Conservation (phyloP, 78 protist species). For the Neovahlkampfia damariscottae region DNA sequence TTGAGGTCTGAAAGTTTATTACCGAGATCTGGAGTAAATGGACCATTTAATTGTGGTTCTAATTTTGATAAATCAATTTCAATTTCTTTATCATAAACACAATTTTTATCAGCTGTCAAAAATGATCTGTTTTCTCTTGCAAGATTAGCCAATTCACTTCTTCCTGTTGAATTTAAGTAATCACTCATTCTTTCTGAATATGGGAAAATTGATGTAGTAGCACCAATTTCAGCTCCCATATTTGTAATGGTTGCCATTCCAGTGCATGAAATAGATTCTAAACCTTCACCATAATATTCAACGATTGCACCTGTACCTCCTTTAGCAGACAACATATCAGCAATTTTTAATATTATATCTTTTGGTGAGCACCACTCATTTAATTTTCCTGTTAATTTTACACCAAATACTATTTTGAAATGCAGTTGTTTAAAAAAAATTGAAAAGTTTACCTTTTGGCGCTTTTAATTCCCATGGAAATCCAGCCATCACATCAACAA, state of each 20-base stretch:
- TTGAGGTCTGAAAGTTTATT: slow-evolving; percentile 46
- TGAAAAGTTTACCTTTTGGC: slow-evolving; percentile 72
- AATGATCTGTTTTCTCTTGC: slow-evolving; percentile 27
- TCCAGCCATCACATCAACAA: slow-evolving; percentile 88
- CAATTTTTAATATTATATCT: slow-evolving; percentile 83
- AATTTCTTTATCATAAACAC: slow-evolving; percentile 68
- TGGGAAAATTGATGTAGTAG: slow-evolving; percentile 91
- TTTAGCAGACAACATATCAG: slow-evolving; percentile 67
- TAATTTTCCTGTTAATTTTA: slow-evolving; percentile 68
- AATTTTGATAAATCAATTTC: slow-evolving; percentile 72
- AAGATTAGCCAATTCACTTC: slow-evolving; percentile 28
- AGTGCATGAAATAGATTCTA: slow-evolving; percentile 69
- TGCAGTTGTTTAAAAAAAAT: background rate
- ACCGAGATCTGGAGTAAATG: slow-evolving; percentile 85
- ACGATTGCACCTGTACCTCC: slow-evolving; percentile 87
- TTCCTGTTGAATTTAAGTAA: slow-evolving; percentile 73
- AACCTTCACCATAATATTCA: slow-evolving; percentile 84
- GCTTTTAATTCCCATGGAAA: slow-evolving; percentile 86
- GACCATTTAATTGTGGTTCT: slow-evolving; percentile 88
- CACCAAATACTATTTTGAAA: slow-evolving; percentile 54
- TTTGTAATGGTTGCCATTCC: slow-evolving; percentile 92
- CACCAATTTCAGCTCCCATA: slow-evolving; percentile 95
- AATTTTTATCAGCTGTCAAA: slow-evolving; percentile 43
- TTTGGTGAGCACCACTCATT: slow-evolving; percentile 77
- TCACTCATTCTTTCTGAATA: slow-evolving; percentile 61